These are phyloP conservation scores for Camellia granthamiana DNA, from an alignment of 148 eudicot species.

Conservation along the genomic window DNA sequence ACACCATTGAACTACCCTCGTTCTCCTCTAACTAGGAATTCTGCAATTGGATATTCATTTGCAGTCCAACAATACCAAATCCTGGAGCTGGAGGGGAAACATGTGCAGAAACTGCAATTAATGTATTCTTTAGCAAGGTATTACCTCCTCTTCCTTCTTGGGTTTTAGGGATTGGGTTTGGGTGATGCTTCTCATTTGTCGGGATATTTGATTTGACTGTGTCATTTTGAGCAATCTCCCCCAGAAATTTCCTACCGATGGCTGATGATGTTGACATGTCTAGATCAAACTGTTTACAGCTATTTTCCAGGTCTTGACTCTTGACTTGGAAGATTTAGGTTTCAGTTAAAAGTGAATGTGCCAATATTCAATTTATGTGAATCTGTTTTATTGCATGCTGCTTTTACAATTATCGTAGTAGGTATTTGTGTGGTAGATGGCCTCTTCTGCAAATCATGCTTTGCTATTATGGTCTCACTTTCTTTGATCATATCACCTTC, in stretches of 20 bases:
- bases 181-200: not conserved
- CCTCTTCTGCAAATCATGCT: not conserved
- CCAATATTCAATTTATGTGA: not conserved
- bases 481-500: not conserved
- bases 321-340: not conserved
- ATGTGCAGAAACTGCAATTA: constrained; percentile 93
- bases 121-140: constrained; percentile 87
- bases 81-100: constrained; percentile 98
- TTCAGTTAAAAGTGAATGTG: not conserved
- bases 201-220: not conserved
- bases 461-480: not conserved
- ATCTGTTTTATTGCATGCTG: not conserved
- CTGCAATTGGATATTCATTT: constrained; percentile 16
- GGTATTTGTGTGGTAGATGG: not conserved
- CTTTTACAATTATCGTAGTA: not conserved
- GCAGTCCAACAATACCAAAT: constrained; percentile 82
- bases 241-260: not conserved
- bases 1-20: not conserved
- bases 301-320: not conserved
- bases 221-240: not conserved
- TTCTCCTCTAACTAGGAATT: constrained; percentile 1
- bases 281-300: not conserved
- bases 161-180: not conserved
- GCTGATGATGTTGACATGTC: not conserved
- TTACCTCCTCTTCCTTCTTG: not conserved